These are phyloP conservation scores for Penicillium capsulatum DNA, from an alignment of 2,329 filamentous ascomycete genomes.

Conservation along the genomic window DNA sequence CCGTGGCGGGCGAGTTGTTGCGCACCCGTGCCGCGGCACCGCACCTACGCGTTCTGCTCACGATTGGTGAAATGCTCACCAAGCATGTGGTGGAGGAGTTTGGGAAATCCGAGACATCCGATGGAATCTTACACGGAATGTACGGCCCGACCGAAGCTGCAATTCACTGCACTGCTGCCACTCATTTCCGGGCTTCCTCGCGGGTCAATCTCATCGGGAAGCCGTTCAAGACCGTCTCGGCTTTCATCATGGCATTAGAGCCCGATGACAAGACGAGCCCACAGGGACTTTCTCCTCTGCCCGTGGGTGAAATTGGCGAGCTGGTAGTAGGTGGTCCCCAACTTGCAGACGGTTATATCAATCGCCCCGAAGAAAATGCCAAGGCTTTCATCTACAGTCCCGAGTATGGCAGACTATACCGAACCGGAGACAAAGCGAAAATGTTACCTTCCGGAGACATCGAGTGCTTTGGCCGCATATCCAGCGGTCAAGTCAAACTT, in stretches of 20 bases:
- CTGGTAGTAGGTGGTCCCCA: conserved; percentile 77
- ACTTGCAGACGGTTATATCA: conserved; percentile 75
- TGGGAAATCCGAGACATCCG: conserved; percentile 52
- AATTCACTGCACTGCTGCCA: conserved; percentile 80
- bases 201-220: conserved; percentile 67
- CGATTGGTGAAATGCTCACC: conserved; percentile 91
- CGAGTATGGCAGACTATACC: conserved; percentile 66
- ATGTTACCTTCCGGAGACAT: conserved; percentile 64
- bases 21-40: conserved; percentile 65
- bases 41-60: conserved; percentile 65
- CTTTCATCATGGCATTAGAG: conserved; percentile 60
- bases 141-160: conserved; percentile 90
- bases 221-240: conserved; percentile 76
- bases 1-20: conserved; percentile 74
- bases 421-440: conserved; percentile 78
- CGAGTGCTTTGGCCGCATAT: conserved; percentile 79
- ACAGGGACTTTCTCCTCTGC: conserved; percentile 51
- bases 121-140: conserved; percentile 80
- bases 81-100: conserved; percentile 73
- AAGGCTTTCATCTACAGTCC: conserved; percentile 65
- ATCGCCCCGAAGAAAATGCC: conserved; percentile 70
- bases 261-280: conserved; percentile 19
- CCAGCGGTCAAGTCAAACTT: conserved; percentile 78
- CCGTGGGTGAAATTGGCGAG: conserved; percentile 67
- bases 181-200: conserved; percentile 54